phyloP scores from a whole-genome alignment of 768 basidiomycete genomes.

The Termitomyces sp. region DNA sequence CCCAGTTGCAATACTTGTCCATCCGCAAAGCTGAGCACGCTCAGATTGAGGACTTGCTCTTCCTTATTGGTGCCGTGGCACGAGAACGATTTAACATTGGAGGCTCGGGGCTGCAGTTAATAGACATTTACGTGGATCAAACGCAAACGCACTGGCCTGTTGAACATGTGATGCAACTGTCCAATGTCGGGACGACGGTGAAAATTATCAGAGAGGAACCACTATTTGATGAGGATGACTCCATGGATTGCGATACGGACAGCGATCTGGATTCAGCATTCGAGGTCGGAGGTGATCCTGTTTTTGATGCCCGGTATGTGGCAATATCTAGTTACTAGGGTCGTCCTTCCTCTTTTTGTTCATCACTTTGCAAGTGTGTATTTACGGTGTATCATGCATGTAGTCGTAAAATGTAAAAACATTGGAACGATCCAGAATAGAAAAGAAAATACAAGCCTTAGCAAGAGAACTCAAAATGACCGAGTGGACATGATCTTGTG shows the following conservation, averaged over 20 bases:
- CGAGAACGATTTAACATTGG: conserved; percentile 25
- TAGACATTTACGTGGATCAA: conserved; percentile 33
- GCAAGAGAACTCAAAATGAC: neutral
- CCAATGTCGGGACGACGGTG: conserved; percentile 20
- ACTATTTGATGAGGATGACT: conserved; percentile 13
- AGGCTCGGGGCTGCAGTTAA: conserved; percentile 22
- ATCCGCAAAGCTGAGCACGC: conserved; percentile 27
- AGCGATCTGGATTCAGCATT: conserved; percentile 18
- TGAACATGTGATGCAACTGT: conserved; percentile 14
- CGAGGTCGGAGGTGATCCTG: conserved; percentile 27
- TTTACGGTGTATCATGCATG: neutral
- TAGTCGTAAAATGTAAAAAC: neutral
- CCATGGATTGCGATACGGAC: conserved; percentile 17
- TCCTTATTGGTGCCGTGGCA: conserved; percentile 26
- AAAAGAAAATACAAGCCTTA: neutral
- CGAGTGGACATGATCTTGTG: no score
- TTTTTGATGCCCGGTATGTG: conserved; percentile 27
- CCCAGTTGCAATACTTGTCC: conserved; percentile 30
- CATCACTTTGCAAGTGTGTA: neutral
- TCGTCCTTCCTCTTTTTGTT: neutral
- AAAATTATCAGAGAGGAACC: conserved; percentile 21
- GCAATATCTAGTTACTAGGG: neutral
- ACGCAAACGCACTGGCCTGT: conserved; percentile 5
- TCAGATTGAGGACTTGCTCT: conserved; percentile 24
- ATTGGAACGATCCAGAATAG: neutral